Percentiles rank a stretch among this genome's conserved stretches.
phyloP scores from a whole-genome alignment of 805 yeast species.

The Debaryomyces tyrocola region DNA sequence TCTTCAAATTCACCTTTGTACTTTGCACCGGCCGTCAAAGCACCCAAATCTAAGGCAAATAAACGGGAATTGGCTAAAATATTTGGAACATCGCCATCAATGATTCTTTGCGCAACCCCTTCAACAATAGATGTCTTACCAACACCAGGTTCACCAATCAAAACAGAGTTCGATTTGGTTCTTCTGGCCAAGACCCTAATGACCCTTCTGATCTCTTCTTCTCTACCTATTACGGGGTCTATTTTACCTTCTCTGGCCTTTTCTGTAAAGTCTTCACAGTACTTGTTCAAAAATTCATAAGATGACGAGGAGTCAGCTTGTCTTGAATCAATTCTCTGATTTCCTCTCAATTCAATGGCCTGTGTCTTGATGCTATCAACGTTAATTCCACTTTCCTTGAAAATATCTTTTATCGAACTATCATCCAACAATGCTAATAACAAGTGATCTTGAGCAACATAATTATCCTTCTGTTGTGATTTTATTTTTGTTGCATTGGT shows the following conservation, averaged over 20 bases:
- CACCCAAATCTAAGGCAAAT: conserved; percentile 90
- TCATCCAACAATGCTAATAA: conserved; percentile 84
- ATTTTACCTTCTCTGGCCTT: conserved; percentile 91
- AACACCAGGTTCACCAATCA: conserved; percentile 99
- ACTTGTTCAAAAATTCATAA: conserved; percentile 81
- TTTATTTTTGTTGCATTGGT: conserved; percentile 75
- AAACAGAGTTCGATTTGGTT: conserved; percentile 93
- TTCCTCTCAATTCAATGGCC: conserved; percentile 80
- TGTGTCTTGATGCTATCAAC: conserved; percentile 74
- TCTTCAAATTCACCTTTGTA: conserved; percentile 99
- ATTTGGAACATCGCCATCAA: conserved; percentile 92
- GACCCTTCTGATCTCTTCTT: conserved; percentile 94
- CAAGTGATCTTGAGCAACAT: conserved; percentile 92
- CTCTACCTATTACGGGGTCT: conserved; percentile 98
- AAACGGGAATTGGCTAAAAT: conserved; percentile 79
- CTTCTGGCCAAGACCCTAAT: conserved; percentile 95
- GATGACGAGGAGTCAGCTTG: conserved; percentile 88
- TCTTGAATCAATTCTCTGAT: conserved; percentile 87
- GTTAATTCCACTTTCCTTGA: conserved; percentile 71
- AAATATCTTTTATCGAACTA: conserved; percentile 60
- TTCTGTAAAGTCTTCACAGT: conserved; percentile 92
- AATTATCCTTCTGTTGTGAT: conserved; percentile 85
- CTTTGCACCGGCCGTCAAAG: conserved; percentile 97
- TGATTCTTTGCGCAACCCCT: conserved; percentile 96
- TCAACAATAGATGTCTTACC: conserved; percentile 98